Base-by-base conservation (phyloP, 1,284 basidiomycete species). In the Termitomyces sp. region DNA sequence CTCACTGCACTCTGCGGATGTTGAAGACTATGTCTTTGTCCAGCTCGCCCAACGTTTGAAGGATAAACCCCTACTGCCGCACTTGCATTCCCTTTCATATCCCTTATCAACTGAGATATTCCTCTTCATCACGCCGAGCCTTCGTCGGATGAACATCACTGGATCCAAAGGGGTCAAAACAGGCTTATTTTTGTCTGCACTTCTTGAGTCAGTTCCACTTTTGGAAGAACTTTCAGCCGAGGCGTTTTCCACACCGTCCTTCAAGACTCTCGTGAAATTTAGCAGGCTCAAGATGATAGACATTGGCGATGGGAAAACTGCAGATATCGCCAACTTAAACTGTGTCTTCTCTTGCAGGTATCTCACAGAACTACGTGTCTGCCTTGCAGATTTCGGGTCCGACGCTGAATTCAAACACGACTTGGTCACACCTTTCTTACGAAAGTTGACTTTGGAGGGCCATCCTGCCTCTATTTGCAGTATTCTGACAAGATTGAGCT, bases 71-170 rank as follows among this genome's bases (percentile, higher is more conserved):
- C 33, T 53, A 19, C 18, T 47, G 11, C 48, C 55, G 3, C 28
- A 11, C 7, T 35, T 56, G 21, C 42, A 45, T n/a, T 49, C 54
- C 21, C 50, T 55, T 9, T 42, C 50, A 41, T 48, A 30, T 21
- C 46, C 38, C 10, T 35, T 43, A n/a, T 41, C 43, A 11, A 3
- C 41, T 3, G 24, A 40, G 26, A 46, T 53, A 10, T 50, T 53
- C 30, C 40, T 50, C 26, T 40, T 56, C n/a, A 41, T 55, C n/a
- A 18, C 46, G 6, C 42, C 31, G 7, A 48, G 33, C 5, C 54
- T 56, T 5, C 24, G 26, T 13, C 42, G 35, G 19, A 46, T 51
- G 24, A 30, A 42, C 10, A n/a, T 55, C 18, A 11, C 10, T 11
- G 21, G 33, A n/a, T n/a, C 31, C n/a, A n/a, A 10, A 11, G 14